Evolutionary conservation across 306 rosid species (phyloP).

Genomic region (Sicyos edulis): DNA sequence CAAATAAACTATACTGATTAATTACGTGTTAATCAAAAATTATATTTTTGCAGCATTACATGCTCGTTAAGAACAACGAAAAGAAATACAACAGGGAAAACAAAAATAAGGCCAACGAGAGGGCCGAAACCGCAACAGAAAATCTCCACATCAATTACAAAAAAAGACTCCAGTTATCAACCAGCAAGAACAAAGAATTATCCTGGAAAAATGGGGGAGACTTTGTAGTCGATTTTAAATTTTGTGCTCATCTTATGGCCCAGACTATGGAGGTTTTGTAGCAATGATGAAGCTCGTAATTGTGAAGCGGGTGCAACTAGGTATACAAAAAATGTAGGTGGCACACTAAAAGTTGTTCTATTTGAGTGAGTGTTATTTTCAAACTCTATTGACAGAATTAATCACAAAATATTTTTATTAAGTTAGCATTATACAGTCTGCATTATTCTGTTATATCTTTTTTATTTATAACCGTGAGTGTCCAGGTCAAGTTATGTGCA

Average conservation of each 20-base stretch:
- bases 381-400: no score
- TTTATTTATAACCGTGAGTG: no score
- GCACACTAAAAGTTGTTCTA: background rate
- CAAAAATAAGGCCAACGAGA: background rate
- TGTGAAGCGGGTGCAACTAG: background rate
- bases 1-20: background rate
- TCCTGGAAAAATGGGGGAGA: background rate
- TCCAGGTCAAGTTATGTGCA: no score
- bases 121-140: constrained; percentile 5
- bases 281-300: background rate
- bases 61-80: background rate
- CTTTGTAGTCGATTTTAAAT: background rate
- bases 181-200: background rate
- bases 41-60: background rate
- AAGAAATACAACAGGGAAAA: background rate
- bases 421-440: constrained; percentile 2
- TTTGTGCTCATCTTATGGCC: background rate
- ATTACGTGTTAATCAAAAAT: background rate
- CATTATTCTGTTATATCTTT: background rate
- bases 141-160: background rate
- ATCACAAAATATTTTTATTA: background rate
- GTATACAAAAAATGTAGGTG: background rate
- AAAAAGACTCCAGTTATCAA: background rate
- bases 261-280: background rate
- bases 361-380: no score